Base-by-base conservation (phyloP, 306 rosid genomes). In the Argentina anserina region DNA sequence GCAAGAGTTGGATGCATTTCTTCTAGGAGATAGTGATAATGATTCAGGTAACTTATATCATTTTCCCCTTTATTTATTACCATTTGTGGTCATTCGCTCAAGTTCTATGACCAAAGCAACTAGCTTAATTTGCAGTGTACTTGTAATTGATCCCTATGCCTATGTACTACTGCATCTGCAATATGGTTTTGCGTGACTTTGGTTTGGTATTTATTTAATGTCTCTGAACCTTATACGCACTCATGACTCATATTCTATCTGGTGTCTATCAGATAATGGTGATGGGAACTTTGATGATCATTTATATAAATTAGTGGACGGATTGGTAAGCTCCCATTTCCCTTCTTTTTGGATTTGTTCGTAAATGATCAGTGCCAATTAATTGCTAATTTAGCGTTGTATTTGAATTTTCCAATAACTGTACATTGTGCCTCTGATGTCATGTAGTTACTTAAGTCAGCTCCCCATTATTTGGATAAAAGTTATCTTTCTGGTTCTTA, bases 1-100 rank as follows among this genome's bases (percentile, higher is more conserved):
- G 55, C 82, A 82, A 72, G 95, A 91, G 77, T 82, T 87, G 82
- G 92, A 91, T 84, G 78, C 17, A 55, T 88, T 87, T 79, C 95
- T 88, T 70, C 76, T 87, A 64, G 90, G 92, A 61, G 81, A 84
- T 75, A 81, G 82, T 55, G 92, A 88, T 67, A 83, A 82, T 58
- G 92, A 82, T 59, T 81, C 72, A 62, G 94, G 94, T 88, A 78
- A 49, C 62, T 67, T 20, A n/a, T 67, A 20, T 11, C 56, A 59
- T 12, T 65, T 72, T 73, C 49, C n/a, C n/a, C n/a, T 60, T 29
- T 14, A 62, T 37, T 28, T 50, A 26, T 8, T 53, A 13, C 31
- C 34, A 28, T 52, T 7, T 60, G 31, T 39, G 62, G 65, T 58
- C 37, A 58, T 2, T 13, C 28, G 33, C 5, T 56, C 63, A 61